Evolutionary conservation across 176 grass and related monocot genomes (phyloP).

Genomic region (Secale cereale): DNA sequence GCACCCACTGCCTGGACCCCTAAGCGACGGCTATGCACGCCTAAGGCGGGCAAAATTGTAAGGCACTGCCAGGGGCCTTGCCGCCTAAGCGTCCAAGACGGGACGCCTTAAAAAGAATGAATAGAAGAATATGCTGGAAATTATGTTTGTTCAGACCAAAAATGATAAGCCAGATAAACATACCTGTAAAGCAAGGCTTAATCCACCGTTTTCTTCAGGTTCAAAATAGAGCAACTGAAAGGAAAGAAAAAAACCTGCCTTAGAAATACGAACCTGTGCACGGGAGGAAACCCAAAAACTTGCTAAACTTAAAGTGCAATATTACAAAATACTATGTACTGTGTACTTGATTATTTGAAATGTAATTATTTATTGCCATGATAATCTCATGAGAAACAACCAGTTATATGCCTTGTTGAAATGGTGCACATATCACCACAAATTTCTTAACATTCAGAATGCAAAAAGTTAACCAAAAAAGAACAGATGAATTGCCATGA

Average conservation of each 20-base stretch:
- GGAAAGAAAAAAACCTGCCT: background rate
- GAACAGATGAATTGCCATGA: background rate
- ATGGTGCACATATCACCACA: background rate
- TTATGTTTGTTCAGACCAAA: background rate
- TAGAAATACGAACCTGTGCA: constrained; percentile 11
- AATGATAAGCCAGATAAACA: constrained; percentile 4
- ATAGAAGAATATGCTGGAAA: constrained; percentile 13
- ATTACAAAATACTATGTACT: constrained; percentile 5
- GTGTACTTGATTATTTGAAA: background rate
- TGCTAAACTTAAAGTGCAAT: background rate
- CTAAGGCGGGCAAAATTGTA: background rate
- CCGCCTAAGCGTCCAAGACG: background rate
- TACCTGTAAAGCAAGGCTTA: constrained; percentile 99
- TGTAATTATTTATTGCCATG: background rate
- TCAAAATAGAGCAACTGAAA: constrained; percentile 96
- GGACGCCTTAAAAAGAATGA: no score
- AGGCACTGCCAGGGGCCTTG: background rate
- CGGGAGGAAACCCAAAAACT: background rate
- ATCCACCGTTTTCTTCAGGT: constrained; percentile 85
- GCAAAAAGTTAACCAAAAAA: background rate
- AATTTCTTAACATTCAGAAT: background rate
- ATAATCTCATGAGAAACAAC: constrained; percentile 5
- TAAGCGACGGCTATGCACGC: background rate
- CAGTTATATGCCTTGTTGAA: background rate
- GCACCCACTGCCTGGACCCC: background rate